Conservation (phyloP, 148 eudicot species). For the Tetragonia tetragonoides region DNA sequence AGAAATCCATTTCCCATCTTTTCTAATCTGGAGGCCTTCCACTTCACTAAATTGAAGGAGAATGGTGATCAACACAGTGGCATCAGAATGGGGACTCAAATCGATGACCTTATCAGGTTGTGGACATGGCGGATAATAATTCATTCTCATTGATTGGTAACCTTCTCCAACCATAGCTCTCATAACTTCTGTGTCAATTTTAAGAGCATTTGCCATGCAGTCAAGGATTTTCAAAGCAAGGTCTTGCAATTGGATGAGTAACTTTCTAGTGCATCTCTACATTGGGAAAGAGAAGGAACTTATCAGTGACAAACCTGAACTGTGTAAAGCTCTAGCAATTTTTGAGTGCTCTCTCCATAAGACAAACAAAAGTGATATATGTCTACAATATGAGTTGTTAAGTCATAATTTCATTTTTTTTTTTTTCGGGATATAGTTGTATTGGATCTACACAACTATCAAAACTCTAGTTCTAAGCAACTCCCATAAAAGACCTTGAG, state of each 20-base stretch:
- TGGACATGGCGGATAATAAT: constrained; percentile 40
- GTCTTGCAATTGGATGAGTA: constrained; percentile 14
- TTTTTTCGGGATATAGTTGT: no score
- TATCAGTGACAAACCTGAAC: no score
- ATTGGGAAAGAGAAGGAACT: neutral
- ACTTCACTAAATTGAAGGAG: constrained; percentile 32
- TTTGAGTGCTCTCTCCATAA: no score
- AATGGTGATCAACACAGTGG: constrained; percentile 11
- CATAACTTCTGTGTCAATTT: constrained; percentile 5
- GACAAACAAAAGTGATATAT: no score
- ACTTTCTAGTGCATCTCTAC: constrained; percentile 16
- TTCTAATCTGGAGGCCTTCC: constrained; percentile 28
- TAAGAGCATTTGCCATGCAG: constrained; percentile 11
- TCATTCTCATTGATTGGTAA: constrained; percentile 28
- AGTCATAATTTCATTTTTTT: no score
- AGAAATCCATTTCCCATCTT: constrained; percentile 19
- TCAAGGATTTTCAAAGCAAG: constrained; percentile 19
- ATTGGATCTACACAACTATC: no score
- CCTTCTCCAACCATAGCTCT: constrained; percentile 22
- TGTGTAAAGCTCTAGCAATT: no score
- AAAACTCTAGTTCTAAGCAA: no score
- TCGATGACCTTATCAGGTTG: constrained; percentile 27
- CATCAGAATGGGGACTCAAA: constrained; percentile 25
- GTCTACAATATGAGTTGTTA: no score
- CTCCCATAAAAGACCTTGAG: no score